Evolutionary conservation across 805 yeast genomes (phyloP), one percentile per base, ranked within the genome.

Genomic region (Kodamaea leandrae): DNA sequence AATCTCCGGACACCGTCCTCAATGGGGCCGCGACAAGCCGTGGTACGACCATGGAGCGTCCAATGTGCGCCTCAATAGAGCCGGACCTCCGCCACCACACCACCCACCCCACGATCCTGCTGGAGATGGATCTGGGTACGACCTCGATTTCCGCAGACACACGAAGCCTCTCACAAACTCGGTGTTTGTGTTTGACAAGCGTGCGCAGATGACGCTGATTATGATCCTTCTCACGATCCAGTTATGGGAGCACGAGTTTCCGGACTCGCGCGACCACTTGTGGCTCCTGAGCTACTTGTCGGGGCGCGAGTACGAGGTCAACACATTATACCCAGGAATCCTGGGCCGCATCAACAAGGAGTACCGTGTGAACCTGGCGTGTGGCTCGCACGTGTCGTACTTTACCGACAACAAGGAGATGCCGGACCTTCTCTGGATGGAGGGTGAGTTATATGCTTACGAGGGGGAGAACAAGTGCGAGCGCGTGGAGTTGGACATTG

Each of bases 241-340:
- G 17, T 33, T 37, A 34, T 41, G 47, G 43, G 21, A 18, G 8
- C 16, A 33, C 30, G 32, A 28, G 32, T 26, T 36, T 32, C 18
- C 32, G 30, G 26, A 20, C 21, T 33, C 35, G 27, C 42, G 30
- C 25, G 42, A 46, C 33, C 36, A 36, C 29, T 43, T 46, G 34
- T 46, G 49, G 49, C 38, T 46, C 15, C 45, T 43, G 27, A 43
- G 33, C 15, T 30, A 40, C 12, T 33, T 46, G 15, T 30, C 43
- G 6, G 44, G 45, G 2, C 19, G 16, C 28, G 35, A 36, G 20
- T 29, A 20, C 19, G 23, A 39, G 4, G 41, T 46, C 28, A 46
- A 42, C 36, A 21, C 27, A 12, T 33, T 32, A 10, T 43, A 36
- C 36, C 42, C 45, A 7, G 50, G 47, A 1, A 32, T 46, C 6